Percentiles rank a stretch among this genome's conserved stretches.
These are phyloP conservation scores for Penicillium sp. DNA, from an alignment of 2,329 filamentous ascomycete species.

Conservation along the genomic window DNA sequence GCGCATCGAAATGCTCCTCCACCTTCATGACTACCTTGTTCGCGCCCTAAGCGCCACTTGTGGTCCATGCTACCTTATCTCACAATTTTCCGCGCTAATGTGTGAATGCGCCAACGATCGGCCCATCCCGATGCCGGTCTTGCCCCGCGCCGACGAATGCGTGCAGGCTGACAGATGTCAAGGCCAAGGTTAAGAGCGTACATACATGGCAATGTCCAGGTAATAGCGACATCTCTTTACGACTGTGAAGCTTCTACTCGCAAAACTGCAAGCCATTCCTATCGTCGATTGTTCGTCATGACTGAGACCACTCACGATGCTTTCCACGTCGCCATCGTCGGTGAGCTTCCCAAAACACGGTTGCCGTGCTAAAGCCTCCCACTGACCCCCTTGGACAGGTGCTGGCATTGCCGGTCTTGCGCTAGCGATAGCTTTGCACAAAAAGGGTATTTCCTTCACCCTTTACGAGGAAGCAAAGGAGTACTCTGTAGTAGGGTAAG, in stretches of 20 bases:
- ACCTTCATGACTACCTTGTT: too few relatives aligned
- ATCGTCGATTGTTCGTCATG: background rate
- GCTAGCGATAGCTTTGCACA: conserved; percentile 17
- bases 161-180: too few relatives aligned
- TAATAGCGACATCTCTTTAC: too few relatives aligned
- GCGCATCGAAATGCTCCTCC: too few relatives aligned
- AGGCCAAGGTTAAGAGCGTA: too few relatives aligned
- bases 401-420: conserved; percentile 11
- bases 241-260: background rate
- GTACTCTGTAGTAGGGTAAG: conserved; percentile 22
- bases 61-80: too few relatives aligned
- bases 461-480: conserved; percentile 21
- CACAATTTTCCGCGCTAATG: too few relatives aligned
- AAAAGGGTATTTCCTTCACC: conserved; percentile 18
- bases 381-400: background rate
- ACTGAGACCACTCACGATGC: background rate
- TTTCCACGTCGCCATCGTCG: background rate
- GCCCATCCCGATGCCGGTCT: too few relatives aligned
- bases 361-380: background rate
- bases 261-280: background rate
- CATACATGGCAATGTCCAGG: too few relatives aligned
- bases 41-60: too few relatives aligned
- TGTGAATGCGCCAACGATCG: too few relatives aligned
- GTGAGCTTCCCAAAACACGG: background rate
- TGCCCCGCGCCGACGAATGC: too few relatives aligned